phyloP scores from a whole-genome alignment of 441 rosid genomes.

The Aquilaria agallochum region DNA sequence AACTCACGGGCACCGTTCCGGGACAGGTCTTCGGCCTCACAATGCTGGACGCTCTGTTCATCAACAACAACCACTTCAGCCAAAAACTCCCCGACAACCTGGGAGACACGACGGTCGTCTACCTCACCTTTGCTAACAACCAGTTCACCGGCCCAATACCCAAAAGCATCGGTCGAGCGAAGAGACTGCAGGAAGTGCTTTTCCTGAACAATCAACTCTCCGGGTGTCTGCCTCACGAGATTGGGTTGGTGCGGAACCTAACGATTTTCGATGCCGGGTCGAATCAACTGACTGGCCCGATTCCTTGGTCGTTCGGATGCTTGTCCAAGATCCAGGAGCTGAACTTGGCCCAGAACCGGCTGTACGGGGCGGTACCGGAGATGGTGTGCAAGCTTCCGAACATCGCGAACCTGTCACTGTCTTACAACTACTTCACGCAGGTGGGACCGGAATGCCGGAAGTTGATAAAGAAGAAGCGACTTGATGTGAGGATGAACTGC shows the following conservation, averaged over 20 bases:
- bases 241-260: slow-evolving; percentile 28
- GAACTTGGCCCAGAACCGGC: slow-evolving; percentile 30
- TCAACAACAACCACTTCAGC: slow-evolving; percentile 40
- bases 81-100: slow-evolving; percentile 31
- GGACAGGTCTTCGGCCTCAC: slow-evolving; percentile 20
- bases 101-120: slow-evolving; percentile 32
- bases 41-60: slow-evolving; percentile 38
- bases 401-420: slow-evolving; percentile 25
- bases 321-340: slow-evolving; percentile 26
- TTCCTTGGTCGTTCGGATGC: slow-evolving; percentile 50
- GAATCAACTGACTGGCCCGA: slow-evolving; percentile 45
- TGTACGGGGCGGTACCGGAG: slow-evolving; percentile 54
- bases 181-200: slow-evolving; percentile 31
- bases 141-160: slow-evolving; percentile 40
- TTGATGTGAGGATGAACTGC: slow-evolving; percentile 46
- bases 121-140: slow-evolving; percentile 51
- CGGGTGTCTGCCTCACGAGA: slow-evolving; percentile 53
- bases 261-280: slow-evolving; percentile 34
- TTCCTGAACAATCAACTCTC: slow-evolving; percentile 36
- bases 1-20: slow-evolving; percentile 27
- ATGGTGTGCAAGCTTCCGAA: slow-evolving; percentile 35
- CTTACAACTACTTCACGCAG: slow-evolving; percentile 46
- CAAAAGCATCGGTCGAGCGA: slow-evolving; percentile 30
- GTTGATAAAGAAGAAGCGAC: slow-evolving; percentile 21
- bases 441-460: slow-evolving; percentile 43